A percentile compares a stretch with the other conserved stretches of the same genome.
Conservation (phyloP, 805 yeast genomes). For the Lachancea lanzarotensis region DNA sequence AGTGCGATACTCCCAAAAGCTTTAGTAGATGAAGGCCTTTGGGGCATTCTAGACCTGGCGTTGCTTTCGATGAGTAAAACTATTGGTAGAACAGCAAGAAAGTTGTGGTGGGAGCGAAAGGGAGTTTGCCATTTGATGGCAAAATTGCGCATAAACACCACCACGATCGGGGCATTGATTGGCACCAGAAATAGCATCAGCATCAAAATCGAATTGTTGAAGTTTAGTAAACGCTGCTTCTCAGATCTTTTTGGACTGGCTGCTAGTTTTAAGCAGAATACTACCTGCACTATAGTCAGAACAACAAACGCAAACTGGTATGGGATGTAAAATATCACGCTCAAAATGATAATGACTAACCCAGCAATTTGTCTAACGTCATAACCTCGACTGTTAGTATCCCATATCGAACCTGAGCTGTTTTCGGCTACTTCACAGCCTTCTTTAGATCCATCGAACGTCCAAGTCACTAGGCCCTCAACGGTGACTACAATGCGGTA, state of each 20-base stretch:
- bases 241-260: conserved; percentile 7
- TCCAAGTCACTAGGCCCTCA: conserved; percentile 1
- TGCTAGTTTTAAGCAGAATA: conserved; percentile 41
- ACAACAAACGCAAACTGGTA: conserved; percentile 72
- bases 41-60: conserved; percentile 44
- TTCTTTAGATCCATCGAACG: not conserved
- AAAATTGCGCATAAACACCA: conserved; percentile 78
- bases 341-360: conserved; percentile 34
- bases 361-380: conserved; percentile 27
- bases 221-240: conserved; percentile 42
- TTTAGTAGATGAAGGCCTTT: conserved; percentile 12
- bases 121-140: conserved; percentile 76
- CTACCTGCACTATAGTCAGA: conserved; percentile 50
- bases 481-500: conserved; percentile 4
- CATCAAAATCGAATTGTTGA: conserved; percentile 54
- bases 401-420: not conserved
- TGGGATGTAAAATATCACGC: conserved; percentile 62
- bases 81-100: conserved; percentile 70
- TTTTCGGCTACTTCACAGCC: not conserved
- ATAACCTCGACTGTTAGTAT: not conserved
- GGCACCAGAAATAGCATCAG: conserved; percentile 76
- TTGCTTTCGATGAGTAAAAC: conserved; percentile 52
- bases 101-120: conserved; percentile 79
- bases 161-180: conserved; percentile 65
- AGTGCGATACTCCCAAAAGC: conserved; percentile 30